Evolutionary conservation across 2,329 filamentous ascomycete species (phyloP).

Genomic region (Colletotrichum lini): DNA sequence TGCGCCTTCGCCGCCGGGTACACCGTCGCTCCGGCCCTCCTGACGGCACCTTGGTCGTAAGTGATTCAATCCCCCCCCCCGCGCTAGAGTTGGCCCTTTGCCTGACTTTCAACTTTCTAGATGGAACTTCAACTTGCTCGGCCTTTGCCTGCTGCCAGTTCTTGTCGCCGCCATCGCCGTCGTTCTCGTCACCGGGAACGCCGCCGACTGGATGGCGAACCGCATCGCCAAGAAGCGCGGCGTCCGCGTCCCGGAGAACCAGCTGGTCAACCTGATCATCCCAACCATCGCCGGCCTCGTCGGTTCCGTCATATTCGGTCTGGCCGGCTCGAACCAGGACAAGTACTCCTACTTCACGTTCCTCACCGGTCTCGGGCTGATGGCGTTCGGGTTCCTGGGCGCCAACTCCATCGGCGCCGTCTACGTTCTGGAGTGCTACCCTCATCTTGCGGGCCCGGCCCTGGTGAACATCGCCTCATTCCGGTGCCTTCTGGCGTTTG

Average conservation of each 20-base stretch:
- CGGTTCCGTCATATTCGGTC: conserved; percentile 52
- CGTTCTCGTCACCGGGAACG: conserved; percentile 48
- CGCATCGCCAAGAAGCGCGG: conserved; percentile 47
- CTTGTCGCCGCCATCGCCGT: conserved; percentile 51
- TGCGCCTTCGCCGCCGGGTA: conserved; percentile 48
- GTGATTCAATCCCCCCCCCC: background rate
- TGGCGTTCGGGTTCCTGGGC: conserved; percentile 49
- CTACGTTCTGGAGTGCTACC: conserved; percentile 52
- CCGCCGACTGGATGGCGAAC: conserved; percentile 49
- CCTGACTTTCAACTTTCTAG: conserved; percentile 29
- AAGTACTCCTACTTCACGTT: conserved; percentile 47
- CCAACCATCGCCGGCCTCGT: conserved; percentile 48
- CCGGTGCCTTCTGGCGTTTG: conserved; percentile 49
- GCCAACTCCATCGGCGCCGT: conserved; percentile 49
- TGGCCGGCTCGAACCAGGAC: conserved; percentile 45
- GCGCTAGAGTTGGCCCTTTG: fast-evolving
- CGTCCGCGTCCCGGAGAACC: conserved; percentile 51
- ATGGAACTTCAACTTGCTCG: conserved; percentile 49
- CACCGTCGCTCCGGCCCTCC: conserved; percentile 38
- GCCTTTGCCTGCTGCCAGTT: conserved; percentile 48
- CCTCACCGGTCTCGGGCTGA: conserved; percentile 47
- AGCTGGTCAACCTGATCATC: conserved; percentile 50
- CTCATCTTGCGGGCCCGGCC: conserved; percentile 47
- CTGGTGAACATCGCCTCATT: conserved; percentile 53
- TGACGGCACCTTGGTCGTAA: conserved; percentile 38